Evolutionary conservation across 1,139 yeast species (phyloP).

Genomic region (Kluyveromyces sp.): DNA sequence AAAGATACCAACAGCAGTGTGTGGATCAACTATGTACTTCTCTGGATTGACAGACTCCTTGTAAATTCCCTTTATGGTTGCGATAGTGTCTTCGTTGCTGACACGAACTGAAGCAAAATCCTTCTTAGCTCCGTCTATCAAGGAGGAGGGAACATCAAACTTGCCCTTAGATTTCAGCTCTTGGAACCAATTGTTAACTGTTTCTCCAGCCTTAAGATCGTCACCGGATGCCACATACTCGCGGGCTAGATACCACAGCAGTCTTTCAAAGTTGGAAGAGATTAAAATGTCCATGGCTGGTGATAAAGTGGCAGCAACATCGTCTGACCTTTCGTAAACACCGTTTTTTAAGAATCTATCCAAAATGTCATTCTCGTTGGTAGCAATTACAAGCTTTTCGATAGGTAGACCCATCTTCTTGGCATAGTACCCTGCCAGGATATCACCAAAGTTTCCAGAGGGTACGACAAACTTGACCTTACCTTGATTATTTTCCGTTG

Average conservation of each 20-base stretch:
- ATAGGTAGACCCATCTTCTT: conserved; percentile 92
- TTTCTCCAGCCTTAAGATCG: conserved; percentile 68
- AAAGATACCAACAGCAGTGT: conserved; percentile 88
- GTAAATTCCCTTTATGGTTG: conserved; percentile 69
- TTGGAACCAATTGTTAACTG: conserved; percentile 69
- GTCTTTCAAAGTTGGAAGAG: conserved; percentile 92
- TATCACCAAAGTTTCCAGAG: conserved; percentile 97
- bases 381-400: conserved; percentile 81
- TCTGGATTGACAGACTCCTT: conserved; percentile 43
- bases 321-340: conserved; percentile 64
- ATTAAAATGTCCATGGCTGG: conserved; percentile 99
- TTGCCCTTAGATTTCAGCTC: conserved; percentile 70
- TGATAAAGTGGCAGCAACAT: conserved; percentile 82
- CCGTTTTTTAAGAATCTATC: conserved; percentile 88
- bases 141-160: conserved; percentile 61
- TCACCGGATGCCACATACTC: conserved; percentile 50
- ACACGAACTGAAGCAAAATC: conserved; percentile 79
- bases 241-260: conserved; percentile 87
- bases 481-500: conserved; percentile 39
- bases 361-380: conserved; percentile 90
- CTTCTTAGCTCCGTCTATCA: conserved; percentile 56
- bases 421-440: conserved; percentile 93
- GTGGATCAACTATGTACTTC: conserved; percentile 89
- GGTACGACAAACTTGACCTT: conserved; percentile 87
- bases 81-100: conserved; percentile 65